These are phyloP conservation scores for Scutellaria minor DNA, from an alignment of 257 asterid species.

Conservation along the genomic window DNA sequence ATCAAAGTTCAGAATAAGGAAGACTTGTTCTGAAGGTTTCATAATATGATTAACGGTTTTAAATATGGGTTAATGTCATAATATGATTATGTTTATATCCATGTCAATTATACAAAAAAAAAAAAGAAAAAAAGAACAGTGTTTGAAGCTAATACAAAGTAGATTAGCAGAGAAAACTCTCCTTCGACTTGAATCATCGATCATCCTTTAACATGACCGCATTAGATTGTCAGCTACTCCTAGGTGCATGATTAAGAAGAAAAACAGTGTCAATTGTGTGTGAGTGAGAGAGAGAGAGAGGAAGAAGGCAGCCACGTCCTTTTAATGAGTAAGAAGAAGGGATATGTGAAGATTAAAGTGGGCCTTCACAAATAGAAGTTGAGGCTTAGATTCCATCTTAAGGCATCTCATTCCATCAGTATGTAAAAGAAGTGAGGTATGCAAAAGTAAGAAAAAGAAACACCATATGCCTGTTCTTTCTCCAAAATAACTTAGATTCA, in stretches of 20 bases:
- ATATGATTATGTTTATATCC: not conserved
- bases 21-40: slow-evolving; percentile 4
- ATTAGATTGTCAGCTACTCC: not conserved
- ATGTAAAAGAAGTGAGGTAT: not conserved
- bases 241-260: slow-evolving; percentile 1
- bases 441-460: not conserved
- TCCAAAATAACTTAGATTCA: not conserved
- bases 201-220: slow-evolving; percentile 2
- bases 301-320: too few relatives aligned
- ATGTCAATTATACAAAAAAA: not conserved
- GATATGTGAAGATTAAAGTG: not conserved
- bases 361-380: not conserved
- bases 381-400: not conserved
- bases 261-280: too few relatives aligned
- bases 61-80: not conserved
- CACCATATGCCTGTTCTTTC: slow-evolving; percentile 2
- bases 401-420: not conserved
- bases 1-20: slow-evolving; percentile 36
- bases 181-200: not conserved
- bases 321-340: not conserved
- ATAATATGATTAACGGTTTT: slow-evolving; percentile 15
- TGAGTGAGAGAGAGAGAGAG: not conserved
- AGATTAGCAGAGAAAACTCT: not conserved
- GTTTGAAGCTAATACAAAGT: slow-evolving; percentile 3
- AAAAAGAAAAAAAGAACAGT: not conserved